Base-by-base conservation (phyloP, 192 early-diverging fungal genomes). In the Oehlia diaphana region DNA sequence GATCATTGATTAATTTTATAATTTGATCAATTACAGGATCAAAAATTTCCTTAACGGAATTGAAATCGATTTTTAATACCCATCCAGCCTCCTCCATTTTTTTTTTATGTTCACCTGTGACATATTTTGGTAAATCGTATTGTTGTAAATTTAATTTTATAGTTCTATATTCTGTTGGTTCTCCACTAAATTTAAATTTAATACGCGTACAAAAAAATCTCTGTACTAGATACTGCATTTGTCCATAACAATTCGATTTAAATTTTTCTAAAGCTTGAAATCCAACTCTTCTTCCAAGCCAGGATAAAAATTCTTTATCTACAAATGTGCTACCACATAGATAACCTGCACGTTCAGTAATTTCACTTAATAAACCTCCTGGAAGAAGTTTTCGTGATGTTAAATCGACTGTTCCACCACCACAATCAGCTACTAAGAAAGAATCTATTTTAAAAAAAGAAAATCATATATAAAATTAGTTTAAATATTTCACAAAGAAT, bases 11-110 rank as follows among this genome's bases (percentile, higher is more conserved):
- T 69, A 90, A 65, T 28, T 82, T 79, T 10, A 89, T 42, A 2
- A 90, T 87, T 82, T 87, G 83, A 26, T 86, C 73, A 42, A 90
- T 71, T 8, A 88, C 87, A 10, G 88, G 89, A 58, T 89, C 88
- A 84, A 90, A 90, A 31, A 90, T 87, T 44, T 88, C 82, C 39
- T 82, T 84, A 28, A 84, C 86, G 67, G 88, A 65, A 23, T 89
- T 86, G 69, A 80, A 81, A 1, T 85, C 85, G 4, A 84, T 81
- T 13, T 89, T 71, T 33, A 83, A 82, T 6, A 90, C 68, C 21
- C 82, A 80, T 50, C 84, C 86, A 61, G 2, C 26, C 9, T 77
- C 26, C 68, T 77, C 76, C 39, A 77, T 67, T 50, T 77, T 28
- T 26, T 47, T 10, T 68, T 85, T 82, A 67, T 83, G 83, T 10